Conservation (phyloP, 2,329 filamentous ascomycete species). For the Didymella glomerata region DNA sequence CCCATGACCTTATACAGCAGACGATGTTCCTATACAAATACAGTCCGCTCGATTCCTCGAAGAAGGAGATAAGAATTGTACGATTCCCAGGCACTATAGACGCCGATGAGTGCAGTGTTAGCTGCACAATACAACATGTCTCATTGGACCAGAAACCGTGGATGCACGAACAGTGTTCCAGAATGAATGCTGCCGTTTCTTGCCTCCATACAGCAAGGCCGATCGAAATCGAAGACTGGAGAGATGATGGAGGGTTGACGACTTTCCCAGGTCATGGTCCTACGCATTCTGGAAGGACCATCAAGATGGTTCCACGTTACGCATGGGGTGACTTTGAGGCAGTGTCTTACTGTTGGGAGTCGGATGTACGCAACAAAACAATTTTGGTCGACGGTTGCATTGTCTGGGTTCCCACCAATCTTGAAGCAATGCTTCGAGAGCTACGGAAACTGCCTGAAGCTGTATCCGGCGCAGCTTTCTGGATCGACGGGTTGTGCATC, state of each 20-base stretch:
- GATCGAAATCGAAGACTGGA: no score
- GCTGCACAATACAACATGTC: background rate
- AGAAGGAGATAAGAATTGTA: conserved; percentile 4
- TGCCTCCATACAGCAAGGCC: no score
- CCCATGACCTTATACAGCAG: no score
- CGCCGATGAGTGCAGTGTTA: no score
- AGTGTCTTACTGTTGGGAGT: conserved; percentile 1
- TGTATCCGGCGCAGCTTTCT: background rate
- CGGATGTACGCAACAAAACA: background rate
- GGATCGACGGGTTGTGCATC: conserved; percentile 8
- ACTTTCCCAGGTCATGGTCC: no score
- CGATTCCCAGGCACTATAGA: background rate
- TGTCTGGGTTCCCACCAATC: background rate
- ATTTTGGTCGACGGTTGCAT: background rate
- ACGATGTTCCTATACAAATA: background rate
- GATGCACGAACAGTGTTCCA: no score
- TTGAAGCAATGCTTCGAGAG: background rate
- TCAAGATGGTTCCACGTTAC: no score
- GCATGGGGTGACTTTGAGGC: conserved; percentile 6
- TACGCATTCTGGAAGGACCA: no score
- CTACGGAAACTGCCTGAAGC: background rate
- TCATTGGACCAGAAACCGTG: conserved; percentile 4
- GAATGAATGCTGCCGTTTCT: no score
- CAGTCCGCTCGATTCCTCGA: background rate
- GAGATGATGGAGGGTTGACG: no score